phyloP scores from a whole-genome alignment of 2,329 filamentous ascomycete species.

The Beauveria sp. region DNA sequence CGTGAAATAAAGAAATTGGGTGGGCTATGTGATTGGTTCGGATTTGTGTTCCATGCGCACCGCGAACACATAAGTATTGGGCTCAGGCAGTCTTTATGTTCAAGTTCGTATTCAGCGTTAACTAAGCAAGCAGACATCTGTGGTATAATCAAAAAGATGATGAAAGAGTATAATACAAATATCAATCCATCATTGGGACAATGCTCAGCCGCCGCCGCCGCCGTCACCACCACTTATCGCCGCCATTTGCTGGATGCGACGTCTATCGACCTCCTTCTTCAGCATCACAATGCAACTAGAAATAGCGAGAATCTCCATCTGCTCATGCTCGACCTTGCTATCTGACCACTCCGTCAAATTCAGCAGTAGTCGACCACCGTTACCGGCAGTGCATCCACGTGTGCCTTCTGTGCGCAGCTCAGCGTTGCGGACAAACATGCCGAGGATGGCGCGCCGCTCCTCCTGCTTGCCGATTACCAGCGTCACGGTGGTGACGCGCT shows the following conservation, averaged over 20 bases:
- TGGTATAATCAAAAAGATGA: neutral
- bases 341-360: conserved; percentile 31
- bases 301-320: conserved; percentile 45
- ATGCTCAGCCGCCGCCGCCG: neutral
- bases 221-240: conserved; percentile 30
- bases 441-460: conserved; percentile 28
- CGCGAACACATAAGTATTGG: no score
- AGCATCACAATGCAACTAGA: conserved; percentile 53
- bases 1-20: neutral
- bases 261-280: conserved; percentile 57
- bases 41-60: no score
- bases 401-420: conserved; percentile 33
- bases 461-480: conserved; percentile 19
- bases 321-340: conserved; percentile 24
- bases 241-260: conserved; percentile 43
- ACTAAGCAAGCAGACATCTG: neutral
- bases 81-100: neutral
- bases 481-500: conserved; percentile 32
- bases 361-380: conserved; percentile 41
- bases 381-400: conserved; percentile 34
- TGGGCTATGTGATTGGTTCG: no score
- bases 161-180: neutral
- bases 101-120: neutral
- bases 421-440: conserved; percentile 35
- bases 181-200: neutral